These are phyloP conservation scores for Mangifera indica DNA, from an alignment of 345 rosid genomes.

Conservation along the genomic window DNA sequence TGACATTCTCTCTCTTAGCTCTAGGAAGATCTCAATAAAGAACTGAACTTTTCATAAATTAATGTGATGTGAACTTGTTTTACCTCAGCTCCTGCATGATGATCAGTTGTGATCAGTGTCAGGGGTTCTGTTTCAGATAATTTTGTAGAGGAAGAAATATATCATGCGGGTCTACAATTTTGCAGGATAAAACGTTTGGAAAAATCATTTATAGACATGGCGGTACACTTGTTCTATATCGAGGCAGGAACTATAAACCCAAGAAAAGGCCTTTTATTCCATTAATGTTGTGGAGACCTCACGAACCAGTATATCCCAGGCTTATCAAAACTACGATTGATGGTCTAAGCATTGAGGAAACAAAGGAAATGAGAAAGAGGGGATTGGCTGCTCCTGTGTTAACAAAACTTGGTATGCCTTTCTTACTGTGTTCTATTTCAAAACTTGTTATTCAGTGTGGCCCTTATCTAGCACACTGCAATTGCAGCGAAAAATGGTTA, in stretches of 20 bases:
- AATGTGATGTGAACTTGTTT: neutral
- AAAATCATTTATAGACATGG: slow-evolving; percentile 74
- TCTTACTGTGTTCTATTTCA: slow-evolving; percentile 8
- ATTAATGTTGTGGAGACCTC: slow-evolving; percentile 92
- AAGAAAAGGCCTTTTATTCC: slow-evolving; percentile 81
- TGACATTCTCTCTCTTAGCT: slow-evolving; percentile 2
- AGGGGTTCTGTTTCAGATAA: neutral
- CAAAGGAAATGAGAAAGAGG: slow-evolving; percentile 81
- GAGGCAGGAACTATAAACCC: slow-evolving; percentile 80
- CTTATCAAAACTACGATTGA: slow-evolving; percentile 81
- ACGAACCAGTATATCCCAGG: slow-evolving; percentile 84
- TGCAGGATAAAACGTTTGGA: slow-evolving; percentile 69
- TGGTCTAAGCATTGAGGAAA: slow-evolving; percentile 76
- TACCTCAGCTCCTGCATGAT: neutral
- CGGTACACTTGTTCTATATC: slow-evolving; percentile 66
- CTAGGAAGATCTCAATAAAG: neutral
- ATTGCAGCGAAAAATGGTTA: slow-evolving; percentile 88
- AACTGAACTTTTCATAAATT: neutral
- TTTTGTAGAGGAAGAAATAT: neutral
- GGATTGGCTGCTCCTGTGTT: slow-evolving; percentile 73
- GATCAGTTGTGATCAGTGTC: neutral
- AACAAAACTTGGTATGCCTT: slow-evolving; percentile 64
- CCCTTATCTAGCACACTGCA: slow-evolving; percentile 22
- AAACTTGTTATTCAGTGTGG: neutral
- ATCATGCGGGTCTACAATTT: slow-evolving; percentile 6